Conservation (phyloP, 768 basidiomycete species). For the Chalciporus chontae region DNA sequence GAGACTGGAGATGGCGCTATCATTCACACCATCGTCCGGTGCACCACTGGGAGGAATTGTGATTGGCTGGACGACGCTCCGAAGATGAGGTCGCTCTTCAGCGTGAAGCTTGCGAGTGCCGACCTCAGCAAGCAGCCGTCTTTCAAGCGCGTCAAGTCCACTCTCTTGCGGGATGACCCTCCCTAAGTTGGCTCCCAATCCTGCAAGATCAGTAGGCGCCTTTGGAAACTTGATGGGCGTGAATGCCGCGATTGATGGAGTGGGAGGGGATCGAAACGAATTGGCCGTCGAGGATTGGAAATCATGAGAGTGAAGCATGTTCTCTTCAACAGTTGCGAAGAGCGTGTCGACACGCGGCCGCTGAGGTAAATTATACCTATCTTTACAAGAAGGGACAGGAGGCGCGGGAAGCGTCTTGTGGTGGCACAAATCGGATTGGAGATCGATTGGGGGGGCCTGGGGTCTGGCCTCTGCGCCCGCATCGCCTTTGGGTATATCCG, state of each 20-base stretch:
- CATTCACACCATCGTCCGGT: conserved; percentile 34
- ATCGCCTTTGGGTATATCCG: conserved; percentile 22
- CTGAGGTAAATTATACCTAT: conserved; percentile 10
- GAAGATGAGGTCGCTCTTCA: conserved; percentile 33
- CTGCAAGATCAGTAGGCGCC: conserved; percentile 26
- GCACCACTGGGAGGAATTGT: conserved; percentile 32
- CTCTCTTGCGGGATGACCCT: conserved; percentile 36
- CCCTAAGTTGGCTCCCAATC: conserved; percentile 22
- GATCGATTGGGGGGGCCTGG: conserved; percentile 14
- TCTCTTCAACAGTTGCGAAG: conserved; percentile 19
- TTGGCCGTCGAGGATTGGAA: conserved; percentile 15
- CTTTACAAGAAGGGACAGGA: conserved; percentile 49
- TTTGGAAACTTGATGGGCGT: conserved; percentile 34
- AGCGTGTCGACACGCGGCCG: conserved; percentile 30
- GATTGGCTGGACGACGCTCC: conserved; percentile 38
- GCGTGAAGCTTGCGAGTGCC: conserved; percentile 54
- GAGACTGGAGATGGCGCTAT: conserved; percentile 47
- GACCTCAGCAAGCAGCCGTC: conserved; percentile 64
- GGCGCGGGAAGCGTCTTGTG: conserved; percentile 64
- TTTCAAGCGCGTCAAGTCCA: conserved; percentile 73
- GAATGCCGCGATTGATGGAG: conserved; percentile 48
- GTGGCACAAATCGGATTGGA: conserved; percentile 17
- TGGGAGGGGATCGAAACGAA: conserved; percentile 39
- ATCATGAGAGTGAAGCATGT: conserved; percentile 5
- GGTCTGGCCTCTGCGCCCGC: conserved; percentile 18